Percentiles rank a stretch among this genome's conserved stretches.
phyloP scores from a whole-genome alignment of 306 rosid genomes.

The Castanopsis chinensis region DNA sequence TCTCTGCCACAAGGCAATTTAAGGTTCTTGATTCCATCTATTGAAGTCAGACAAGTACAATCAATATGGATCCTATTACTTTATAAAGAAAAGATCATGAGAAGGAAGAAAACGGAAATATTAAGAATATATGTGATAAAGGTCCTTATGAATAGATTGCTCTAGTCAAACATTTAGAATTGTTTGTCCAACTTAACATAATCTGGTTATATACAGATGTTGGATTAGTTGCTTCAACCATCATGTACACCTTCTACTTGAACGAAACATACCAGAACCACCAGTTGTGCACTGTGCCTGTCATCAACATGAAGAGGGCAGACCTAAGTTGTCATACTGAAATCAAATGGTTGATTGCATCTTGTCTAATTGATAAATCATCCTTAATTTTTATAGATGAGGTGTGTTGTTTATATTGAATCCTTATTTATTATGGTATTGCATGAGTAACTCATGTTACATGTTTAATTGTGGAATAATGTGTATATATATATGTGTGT shows the following conservation, averaged over 20 bases:
- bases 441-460: not conserved
- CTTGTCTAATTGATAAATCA: slow-evolving; percentile 71
- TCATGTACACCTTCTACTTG: slow-evolving; percentile 77
- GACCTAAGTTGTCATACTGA: slow-evolving; percentile 64
- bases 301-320: slow-evolving; percentile 69
- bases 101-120: not conserved
- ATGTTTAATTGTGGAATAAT: not conserved
- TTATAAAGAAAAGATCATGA: not conserved
- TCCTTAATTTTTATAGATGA: slow-evolving; percentile 75
- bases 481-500: too few relatives aligned
- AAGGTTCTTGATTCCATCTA: not conserved
- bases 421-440: not conserved
- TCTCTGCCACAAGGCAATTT: not conserved
- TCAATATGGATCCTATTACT: not conserved
- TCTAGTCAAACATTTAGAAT: not conserved
- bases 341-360: slow-evolving; percentile 80
- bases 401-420: slow-evolving; percentile 37
- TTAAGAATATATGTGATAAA: not conserved
- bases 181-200: not conserved
- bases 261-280: slow-evolving; percentile 43
- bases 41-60: not conserved
- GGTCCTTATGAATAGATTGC: not conserved
- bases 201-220: slow-evolving; percentile 50
- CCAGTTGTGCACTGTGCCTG: slow-evolving; percentile 64
- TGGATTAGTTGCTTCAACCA: slow-evolving; percentile 67